phyloP scores from a whole-genome alignment of 1,284 basidiomycete species.

The Ceratobasidium theobromae region DNA sequence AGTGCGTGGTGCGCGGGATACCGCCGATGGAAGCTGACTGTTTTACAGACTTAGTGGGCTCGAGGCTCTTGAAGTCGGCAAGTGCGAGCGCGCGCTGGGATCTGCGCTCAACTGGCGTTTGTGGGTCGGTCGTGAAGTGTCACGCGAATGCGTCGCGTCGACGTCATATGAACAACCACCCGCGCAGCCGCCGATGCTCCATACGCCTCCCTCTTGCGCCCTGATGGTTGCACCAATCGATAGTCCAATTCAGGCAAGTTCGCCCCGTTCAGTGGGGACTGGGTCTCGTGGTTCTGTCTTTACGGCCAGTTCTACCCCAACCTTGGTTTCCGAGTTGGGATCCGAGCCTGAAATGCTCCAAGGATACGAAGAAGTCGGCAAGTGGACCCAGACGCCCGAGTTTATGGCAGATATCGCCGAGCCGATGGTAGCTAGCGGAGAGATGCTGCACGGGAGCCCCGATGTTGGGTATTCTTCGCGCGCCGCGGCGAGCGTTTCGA shows the following conservation, averaged over 20 bases:
- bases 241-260: not conserved
- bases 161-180: not conserved
- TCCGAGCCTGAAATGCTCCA: conserved; percentile 1
- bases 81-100: conserved; percentile 77
- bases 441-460: conserved; percentile 9
- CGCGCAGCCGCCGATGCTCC: not conserved
- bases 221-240: not conserved
- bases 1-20: conserved; percentile 42
- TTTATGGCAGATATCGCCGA: not conserved
- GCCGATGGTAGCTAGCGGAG: not conserved
- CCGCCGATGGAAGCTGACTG: not conserved
- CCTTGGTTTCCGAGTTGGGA: not conserved
- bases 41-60: conserved; percentile 59
- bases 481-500: not conserved
- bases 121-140: conserved; percentile 61
- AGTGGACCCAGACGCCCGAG: not conserved
- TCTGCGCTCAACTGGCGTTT: conserved; percentile 78
- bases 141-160: not conserved
- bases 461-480: not conserved
- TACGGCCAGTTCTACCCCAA: not conserved
- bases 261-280: not conserved
- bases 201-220: not conserved
- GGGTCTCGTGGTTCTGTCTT: not conserved
- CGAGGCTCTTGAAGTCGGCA: conserved; percentile 72
- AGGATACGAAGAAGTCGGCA: not conserved